Base-by-base conservation (phyloP, 2,329 filamentous ascomycete species). In the Alternaria gaisen region DNA sequence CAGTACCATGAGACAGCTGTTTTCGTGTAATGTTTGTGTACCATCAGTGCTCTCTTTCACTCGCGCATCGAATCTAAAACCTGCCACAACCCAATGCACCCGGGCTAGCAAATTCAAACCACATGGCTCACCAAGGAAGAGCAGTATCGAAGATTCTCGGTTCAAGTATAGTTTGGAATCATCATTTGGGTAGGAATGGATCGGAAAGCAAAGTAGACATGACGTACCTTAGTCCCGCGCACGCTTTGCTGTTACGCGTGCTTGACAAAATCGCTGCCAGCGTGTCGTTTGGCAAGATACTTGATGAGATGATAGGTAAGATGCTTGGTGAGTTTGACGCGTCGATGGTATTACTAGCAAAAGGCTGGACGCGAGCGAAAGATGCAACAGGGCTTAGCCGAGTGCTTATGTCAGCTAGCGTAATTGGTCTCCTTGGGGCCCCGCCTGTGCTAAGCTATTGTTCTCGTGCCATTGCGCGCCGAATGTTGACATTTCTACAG, bases 161-260 rank as follows among this genome's bases (percentile, higher is more conserved):
- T 58, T 65, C 63, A 65, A 65, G 63, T 65, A 60, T 65, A 65
- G 60, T 58, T 51, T 44, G 34, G 51, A 36, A 52, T 65, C 63
- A 57, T 65, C 63, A 65, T 57, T 9, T 20, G 26, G n/a, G 22
- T 14, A 28, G 20, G 16, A 18, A 28, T 14, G 28, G 18, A 30
- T n/a, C 5, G 42, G 30, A 28, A 12, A 30, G 20, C 22, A n/a
- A 30, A 26, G 36, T 10, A 32, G 3, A 36, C 22, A 26, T 12
- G 6, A 57, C 58, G 10, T 60, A 60, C 58, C 38, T 56, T 26
- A 5, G 14, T 46, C 6, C 40, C 14, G 2, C 30, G 22, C 22
- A 32, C 18, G 20, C 30, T 12, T 36, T 38, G 46, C 1, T 36
- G 24, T 50, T n/a, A 38, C 46, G 46, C 32, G 30, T 50, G 6